Percentiles rank a stretch among this genome's conserved stretches.
These are phyloP conservation scores for Aspergillus carlsbadensis DNA, from an alignment of 495 filamentous ascomycete species.

Conservation along the genomic window DNA sequence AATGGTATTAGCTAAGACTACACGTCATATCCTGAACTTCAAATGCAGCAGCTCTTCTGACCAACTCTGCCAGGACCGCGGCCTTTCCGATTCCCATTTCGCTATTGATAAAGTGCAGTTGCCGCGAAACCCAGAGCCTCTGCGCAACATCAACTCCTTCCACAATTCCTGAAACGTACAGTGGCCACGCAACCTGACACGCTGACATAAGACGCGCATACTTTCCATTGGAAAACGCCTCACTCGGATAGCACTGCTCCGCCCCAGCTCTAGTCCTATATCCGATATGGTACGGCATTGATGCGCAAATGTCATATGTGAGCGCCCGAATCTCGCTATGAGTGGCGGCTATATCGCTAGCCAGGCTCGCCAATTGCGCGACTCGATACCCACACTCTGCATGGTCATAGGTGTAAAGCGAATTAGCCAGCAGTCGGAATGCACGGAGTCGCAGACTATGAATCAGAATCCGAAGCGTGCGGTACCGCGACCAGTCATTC, in stretches of 20 bases:
- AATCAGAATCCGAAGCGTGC: slow-evolving; percentile 2
- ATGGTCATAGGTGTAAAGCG: background rate
- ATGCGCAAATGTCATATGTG: slow-evolving; percentile 4
- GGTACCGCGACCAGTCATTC: slow-evolving; percentile 9
- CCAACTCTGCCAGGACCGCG: background rate
- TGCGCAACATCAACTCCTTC: slow-evolving; percentile 2
- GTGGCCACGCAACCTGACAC: background rate
- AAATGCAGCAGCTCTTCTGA: background rate
- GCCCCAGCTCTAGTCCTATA: background rate
- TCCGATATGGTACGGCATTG: slow-evolving; percentile 9
- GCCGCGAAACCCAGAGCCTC: slow-evolving; percentile 5
- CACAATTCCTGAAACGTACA: slow-evolving; percentile 5
- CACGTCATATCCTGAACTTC: background rate
- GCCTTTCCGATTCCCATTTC: slow-evolving; percentile 9
- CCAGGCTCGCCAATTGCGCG: background rate
- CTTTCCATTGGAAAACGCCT: background rate
- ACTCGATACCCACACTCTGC: background rate
- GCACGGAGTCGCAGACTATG: slow-evolving; percentile 8
- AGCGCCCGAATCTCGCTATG: background rate
- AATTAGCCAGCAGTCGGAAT: background rate
- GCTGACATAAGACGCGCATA: slow-evolving; percentile 1
- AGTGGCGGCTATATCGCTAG: background rate
- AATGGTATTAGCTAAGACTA: background rate
- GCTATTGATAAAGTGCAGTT: background rate
- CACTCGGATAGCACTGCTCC: slow-evolving; percentile 1